These are phyloP conservation scores for Heracleum sosnowskyi DNA, from an alignment of 129 eudicot genomes.

Conservation along the genomic window DNA sequence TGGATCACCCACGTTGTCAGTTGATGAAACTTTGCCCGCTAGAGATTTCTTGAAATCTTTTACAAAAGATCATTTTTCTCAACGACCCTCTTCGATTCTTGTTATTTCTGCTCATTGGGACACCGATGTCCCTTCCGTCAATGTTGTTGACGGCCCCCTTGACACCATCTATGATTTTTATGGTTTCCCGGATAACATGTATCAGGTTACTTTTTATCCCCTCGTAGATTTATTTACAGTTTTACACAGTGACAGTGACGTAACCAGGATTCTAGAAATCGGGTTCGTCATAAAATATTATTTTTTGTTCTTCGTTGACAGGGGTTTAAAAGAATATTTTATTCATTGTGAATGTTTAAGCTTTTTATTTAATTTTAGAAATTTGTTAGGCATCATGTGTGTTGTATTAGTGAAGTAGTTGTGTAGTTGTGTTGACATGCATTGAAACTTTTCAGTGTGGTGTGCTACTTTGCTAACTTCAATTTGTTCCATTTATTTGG, in stretches of 20 bases:
- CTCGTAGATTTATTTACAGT: too few species aligned
- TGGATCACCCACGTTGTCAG: constrained; percentile 74
- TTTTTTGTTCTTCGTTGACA: too few species aligned
- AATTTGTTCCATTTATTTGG: background rate
- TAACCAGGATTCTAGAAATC: background rate
- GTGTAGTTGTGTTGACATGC: background rate
- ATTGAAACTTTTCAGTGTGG: background rate
- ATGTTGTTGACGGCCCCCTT: constrained; percentile 35
- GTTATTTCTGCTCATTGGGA: constrained; percentile 89
- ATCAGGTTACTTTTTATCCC: constrained; percentile 26
- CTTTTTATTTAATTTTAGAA: too few species aligned
- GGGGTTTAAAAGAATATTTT: too few species aligned
- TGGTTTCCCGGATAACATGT: constrained; percentile 56
- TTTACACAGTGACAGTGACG: too few species aligned
- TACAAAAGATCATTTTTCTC: constrained; percentile 33
- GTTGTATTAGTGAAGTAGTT: too few species aligned
- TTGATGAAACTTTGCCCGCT: constrained; percentile 68
- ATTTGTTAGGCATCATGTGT: too few species aligned
- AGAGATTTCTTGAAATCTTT: constrained; percentile 56
- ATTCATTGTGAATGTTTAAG: too few species aligned
- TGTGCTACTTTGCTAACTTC: background rate
- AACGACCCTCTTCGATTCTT: constrained; percentile 59
- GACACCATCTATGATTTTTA: constrained; percentile 76
- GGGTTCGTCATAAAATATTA: too few species aligned
- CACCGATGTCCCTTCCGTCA: constrained; percentile 59